Conservation (phyloP, 306 rosid species). For the Luffa aegyptiaca region DNA sequence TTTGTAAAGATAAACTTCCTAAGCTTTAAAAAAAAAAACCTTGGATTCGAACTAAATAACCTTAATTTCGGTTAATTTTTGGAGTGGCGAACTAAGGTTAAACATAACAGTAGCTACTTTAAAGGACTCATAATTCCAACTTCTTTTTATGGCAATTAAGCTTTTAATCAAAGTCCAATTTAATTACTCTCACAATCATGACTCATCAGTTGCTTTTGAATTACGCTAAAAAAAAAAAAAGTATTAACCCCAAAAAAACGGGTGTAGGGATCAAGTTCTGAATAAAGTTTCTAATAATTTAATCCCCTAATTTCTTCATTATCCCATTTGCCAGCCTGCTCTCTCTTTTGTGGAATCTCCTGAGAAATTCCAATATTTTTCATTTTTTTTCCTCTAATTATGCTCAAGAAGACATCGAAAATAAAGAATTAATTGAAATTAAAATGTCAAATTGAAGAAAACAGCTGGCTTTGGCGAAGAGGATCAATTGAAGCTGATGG, state of each 20-base stretch:
- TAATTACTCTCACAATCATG: not conserved
- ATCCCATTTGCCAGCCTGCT: not conserved
- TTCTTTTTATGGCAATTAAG: not conserved
- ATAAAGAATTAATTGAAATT: not conserved
- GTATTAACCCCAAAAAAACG: not conserved
- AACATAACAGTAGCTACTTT: not conserved
- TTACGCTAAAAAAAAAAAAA: not conserved
- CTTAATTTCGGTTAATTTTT: not conserved
- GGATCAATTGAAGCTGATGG: conserved; percentile 1
- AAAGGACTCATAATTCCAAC: not conserved
- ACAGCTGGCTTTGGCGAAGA: not conserved
- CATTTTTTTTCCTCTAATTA: not conserved
- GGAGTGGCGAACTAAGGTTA: not conserved
- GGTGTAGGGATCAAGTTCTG: not conserved
- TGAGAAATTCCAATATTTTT: not conserved
- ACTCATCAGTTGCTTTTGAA: not conserved
- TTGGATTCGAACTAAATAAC: not conserved
- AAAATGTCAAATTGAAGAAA: not conserved
- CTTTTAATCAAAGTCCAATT: not conserved
- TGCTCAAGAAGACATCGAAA: not conserved
- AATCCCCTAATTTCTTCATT: not conserved
- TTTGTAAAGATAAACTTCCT: not conserved
- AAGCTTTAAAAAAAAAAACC: not conserved
- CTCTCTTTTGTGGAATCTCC: not conserved
- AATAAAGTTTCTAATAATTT: not conserved